Evolutionary conservation across 805 yeast genomes (phyloP).

Genomic region (Hanseniaspora lindneri): DNA sequence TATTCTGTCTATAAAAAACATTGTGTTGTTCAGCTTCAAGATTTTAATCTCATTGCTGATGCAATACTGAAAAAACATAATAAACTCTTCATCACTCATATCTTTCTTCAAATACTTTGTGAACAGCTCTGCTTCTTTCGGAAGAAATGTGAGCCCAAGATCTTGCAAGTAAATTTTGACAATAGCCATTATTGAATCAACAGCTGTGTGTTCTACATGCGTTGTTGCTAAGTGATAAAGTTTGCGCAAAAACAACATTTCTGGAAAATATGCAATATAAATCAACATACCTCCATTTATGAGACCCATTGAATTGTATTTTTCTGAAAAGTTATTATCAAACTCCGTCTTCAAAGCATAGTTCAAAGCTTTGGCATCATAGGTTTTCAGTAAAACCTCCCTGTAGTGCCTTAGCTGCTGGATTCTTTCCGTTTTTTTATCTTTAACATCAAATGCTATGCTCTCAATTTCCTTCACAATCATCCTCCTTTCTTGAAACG

Average conservation of each 20-base stretch:
- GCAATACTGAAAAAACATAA: constrained; percentile 1
- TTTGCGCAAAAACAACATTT: not conserved
- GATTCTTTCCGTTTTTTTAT: not conserved
- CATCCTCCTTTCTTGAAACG: not conserved
- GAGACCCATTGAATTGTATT: not conserved
- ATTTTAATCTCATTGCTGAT: not conserved
- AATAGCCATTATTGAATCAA: not conserved
- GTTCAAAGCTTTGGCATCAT: not conserved
- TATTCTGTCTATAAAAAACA: not conserved
- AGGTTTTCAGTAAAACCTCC: not conserved
- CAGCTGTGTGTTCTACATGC: not conserved
- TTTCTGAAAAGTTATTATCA: not conserved
- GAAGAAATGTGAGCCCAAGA: not conserved
- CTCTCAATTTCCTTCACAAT: not conserved
- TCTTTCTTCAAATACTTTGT: not conserved
- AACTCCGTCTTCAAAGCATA: not conserved
- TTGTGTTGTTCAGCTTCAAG: not conserved
- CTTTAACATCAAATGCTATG: not conserved
- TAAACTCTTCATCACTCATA: constrained; percentile 1
- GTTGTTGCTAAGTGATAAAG: not conserved
- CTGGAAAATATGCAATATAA: constrained; percentile 1
- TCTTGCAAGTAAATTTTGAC: not conserved
- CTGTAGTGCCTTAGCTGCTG: not conserved
- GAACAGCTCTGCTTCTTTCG: not conserved
- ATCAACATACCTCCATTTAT: not conserved